Evolutionary conservation across 768 basidiomycete species (phyloP), one percentile per base, ranked within the genome.

Genomic region (Agrocybe chaxingu): DNA sequence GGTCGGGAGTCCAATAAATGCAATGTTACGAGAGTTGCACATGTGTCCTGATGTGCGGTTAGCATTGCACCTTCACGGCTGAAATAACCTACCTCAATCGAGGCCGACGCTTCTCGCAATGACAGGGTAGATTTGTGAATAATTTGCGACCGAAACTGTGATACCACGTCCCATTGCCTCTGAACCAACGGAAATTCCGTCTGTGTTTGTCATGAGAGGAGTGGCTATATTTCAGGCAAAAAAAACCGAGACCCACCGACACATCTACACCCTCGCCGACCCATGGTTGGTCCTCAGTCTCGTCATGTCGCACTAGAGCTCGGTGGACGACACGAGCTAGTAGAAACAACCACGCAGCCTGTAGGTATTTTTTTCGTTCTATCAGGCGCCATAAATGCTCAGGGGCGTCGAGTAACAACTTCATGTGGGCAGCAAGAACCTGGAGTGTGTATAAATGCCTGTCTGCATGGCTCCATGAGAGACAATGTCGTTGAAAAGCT

Each of bases 111-210:
- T 55, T 87, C 81, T 42, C 91, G 81, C 12, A 97, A 72, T n/a
- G 83, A 87, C 41, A 89, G 65, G 0, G 85, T 92, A n/a, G 94
- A 89, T 60, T 84, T 86, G 57, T 94, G 89, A 16, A 89, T 80
- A 54, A 98, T 95, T 61, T 96, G 93, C 1, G 85, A 74, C 39
- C 92, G 85, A 62, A 96, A 92, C 56, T 89, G 90, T 4, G 84
- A 81, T 7, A 98, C 82, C 1, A 82, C 77, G 50, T 96, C 95
- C 95, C 94, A 98, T 67, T 98, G 95, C 33, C 92, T 85, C 57
- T 92, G 88, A 3, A 92, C 81, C 4, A 98, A 72, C 24, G 94
- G 92, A 56, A 95, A 87, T 67, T 94, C 90, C 42, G 82, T 81
- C 92, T 94, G 8, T 7, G 32, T 19, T 30, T 13, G 24, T 29